Base-by-base conservation (phyloP, 352 stramenopile species). In the Phytophthora uliginosa region DNA sequence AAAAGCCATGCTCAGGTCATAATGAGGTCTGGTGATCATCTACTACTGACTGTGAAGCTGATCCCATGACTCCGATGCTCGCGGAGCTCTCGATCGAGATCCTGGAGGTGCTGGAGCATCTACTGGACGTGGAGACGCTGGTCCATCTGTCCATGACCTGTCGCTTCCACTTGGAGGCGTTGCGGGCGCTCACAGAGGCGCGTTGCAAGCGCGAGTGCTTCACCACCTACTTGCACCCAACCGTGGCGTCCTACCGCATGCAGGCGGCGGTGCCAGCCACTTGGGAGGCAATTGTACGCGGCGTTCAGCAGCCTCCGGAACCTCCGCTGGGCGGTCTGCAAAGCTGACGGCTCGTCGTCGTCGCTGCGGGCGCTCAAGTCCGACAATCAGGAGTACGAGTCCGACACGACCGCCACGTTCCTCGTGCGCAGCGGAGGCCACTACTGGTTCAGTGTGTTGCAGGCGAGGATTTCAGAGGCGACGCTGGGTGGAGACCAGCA, bases 121-220 rank as follows among this genome's bases (percentile, higher is more conserved):
- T 67, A 4, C 47, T 91, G 52, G 72, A 88, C 67, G 72, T 83
- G 1, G 36, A 76, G n/a, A 63, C 82, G 28, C 51, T 94, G 17
- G 33, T 94, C 2, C 45, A 54, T n/a, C 63, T 94, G 31, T 81
- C 81, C n/a, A 42, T 48, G 4, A 75, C 69, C 50, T 75, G 70
- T 17, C 57, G 69, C 12, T 36, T 52, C 34, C 59, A 82, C 3
- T 36, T 56, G 20, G 28, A 56, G 18, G 18, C 36, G 20, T 28
- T 80, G 24, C 38, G 42, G 24, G 34, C 56, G 3, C 54, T 71
- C 20, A 67, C 77, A 0, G 76, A 84, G 26, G n/a, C 53, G 33
- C 78, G 85, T 20, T 93, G 85, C 68, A 93, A 92, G 77, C 78
- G 64, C 62, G 84, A 88, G 53, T 93, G 87, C 74, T 86, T 94